phyloP scores from a whole-genome alignment of 768 basidiomycete genomes.

The Mycena filopes region DNA sequence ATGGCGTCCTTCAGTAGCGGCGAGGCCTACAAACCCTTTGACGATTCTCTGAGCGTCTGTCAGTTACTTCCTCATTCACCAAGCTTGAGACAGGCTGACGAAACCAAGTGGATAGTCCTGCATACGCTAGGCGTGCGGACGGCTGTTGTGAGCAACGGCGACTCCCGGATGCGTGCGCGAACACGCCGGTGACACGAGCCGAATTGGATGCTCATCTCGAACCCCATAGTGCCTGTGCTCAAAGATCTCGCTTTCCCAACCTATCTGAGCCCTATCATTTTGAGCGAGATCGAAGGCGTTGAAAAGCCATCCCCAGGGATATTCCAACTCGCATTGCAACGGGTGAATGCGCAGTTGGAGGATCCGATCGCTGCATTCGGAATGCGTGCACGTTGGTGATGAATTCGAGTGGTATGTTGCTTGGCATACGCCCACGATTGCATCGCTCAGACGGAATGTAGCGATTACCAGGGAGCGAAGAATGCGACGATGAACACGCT shows the following conservation, averaged over 20 bases:
- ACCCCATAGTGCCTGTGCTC: constrained; percentile 57
- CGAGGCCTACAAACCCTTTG: constrained; percentile 73
- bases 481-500: constrained; percentile 66
- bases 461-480: constrained; percentile 74
- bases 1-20: constrained; percentile 75
- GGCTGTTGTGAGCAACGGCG: constrained; percentile 78
- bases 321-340: constrained; percentile 55
- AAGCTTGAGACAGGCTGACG: background rate
- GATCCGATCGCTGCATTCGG: constrained; percentile 44
- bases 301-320: constrained; percentile 76
- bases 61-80: constrained; percentile 34
- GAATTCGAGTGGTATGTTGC: constrained; percentile 69
- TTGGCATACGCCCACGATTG: background rate
- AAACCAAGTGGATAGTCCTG: constrained; percentile 56
- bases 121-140: constrained; percentile 58
- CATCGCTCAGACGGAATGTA: constrained; percentile 39
- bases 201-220: background rate
- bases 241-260: constrained; percentile 65
- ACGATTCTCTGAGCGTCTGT: constrained; percentile 62
- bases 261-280: constrained; percentile 63
- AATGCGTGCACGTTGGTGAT: constrained; percentile 81
- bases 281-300: constrained; percentile 75
- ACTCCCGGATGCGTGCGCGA: constrained; percentile 76
- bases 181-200: background rate
- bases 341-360: constrained; percentile 26